A percentile compares a stretch with the other conserved stretches of the same genome.
Evolutionary conservation across 192 early-diverging fungal species (phyloP).

Genomic region (Rhizophagus sp.): DNA sequence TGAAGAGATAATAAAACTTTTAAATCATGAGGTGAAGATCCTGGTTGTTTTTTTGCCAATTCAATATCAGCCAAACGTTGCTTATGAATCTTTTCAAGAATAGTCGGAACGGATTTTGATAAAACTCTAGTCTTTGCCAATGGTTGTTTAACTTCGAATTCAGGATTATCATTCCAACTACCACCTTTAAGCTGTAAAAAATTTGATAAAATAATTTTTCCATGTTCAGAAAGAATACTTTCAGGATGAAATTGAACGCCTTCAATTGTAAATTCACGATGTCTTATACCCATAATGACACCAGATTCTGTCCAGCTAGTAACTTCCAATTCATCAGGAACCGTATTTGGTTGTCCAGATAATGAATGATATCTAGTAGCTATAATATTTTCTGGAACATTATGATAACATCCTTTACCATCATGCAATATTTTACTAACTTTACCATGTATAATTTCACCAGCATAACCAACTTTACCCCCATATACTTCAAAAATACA

Average conservation of each 20-base stretch:
- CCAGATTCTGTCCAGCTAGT: constrained; percentile 83
- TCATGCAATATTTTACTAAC: constrained; percentile 90
- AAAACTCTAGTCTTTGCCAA: constrained; percentile 42
- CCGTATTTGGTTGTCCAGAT: constrained; percentile 77
- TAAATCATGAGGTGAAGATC: constrained; percentile 68
- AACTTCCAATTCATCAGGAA: constrained; percentile 82
- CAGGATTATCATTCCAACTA: constrained; percentile 75
- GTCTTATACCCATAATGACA: constrained; percentile 94
- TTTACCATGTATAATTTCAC: constrained; percentile 98
- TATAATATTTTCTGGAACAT: constrained; percentile 81
- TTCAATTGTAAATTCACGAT: constrained; percentile 86
- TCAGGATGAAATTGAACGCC: constrained; percentile 99
- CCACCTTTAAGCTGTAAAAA: constrained; percentile 89
- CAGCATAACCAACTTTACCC: constrained; percentile 87
- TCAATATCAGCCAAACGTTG: constrained; percentile 83
- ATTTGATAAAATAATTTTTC: constrained; percentile 84
- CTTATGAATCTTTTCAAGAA: constrained; percentile 80
- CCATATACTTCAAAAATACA: constrained; percentile 97
- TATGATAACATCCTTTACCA: constrained; percentile 81
- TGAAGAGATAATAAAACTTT: constrained; percentile 67
- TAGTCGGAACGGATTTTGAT: constrained; percentile 52
- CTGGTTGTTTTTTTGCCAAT: constrained; percentile 68
- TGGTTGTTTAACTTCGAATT: constrained; percentile 41
- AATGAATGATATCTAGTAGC: constrained; percentile 98
- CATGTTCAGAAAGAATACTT: constrained; percentile 93